Base-by-base conservation (phyloP, 176 grass and related monocot species). In the Bonia amplexicaulis region DNA sequence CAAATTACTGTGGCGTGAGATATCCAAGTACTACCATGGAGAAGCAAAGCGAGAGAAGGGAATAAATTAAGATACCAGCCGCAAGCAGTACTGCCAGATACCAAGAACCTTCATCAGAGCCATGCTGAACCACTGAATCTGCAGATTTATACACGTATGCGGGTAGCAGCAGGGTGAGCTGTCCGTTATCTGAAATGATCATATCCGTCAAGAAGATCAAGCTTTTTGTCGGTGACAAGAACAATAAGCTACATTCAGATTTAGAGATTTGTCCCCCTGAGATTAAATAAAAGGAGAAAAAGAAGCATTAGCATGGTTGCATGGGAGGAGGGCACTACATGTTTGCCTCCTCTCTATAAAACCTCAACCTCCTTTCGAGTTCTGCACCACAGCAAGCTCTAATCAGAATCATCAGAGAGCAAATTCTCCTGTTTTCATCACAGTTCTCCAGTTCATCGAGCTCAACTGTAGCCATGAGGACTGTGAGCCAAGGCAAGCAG, bases 281-380 rank as follows among this genome's bases (percentile, higher is more conserved):
- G 44, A 76, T 84, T 57, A 84, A 66, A 74, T 49, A 61, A 83
- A 73, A 20, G 5, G 13, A 29, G 1, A 67, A 81, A 77, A 48
- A 39, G 0, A 52, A 83, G 75, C 25, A 67, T 39, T 68, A 79
- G 67, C 80, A 73, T 14, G 41, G 31, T 79, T 87, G 80, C 80
- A 90, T 90, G 89, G 67, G 80, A 83, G 41, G 66, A 87, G n/a
- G 58, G 84, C 58, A 35, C 80, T 54, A 78, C 89, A 79, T 54
- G 81, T 11, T 76, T 64, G 35, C 85, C 62, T 90, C 80, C 69
- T 84, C 66, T 78, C 81, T 91, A 87, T 87, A 91, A 91, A 91
- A 76, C 20, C 53, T 58, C 53, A 57, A 4, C 41, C 33, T 54
- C 44, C 69, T 80, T 80, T 42, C 44, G 62, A 71, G 53, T 47